Base-by-base conservation (phyloP, 371 early-diverging fungal species). In the Syncephalastrum monosporum region DNA sequence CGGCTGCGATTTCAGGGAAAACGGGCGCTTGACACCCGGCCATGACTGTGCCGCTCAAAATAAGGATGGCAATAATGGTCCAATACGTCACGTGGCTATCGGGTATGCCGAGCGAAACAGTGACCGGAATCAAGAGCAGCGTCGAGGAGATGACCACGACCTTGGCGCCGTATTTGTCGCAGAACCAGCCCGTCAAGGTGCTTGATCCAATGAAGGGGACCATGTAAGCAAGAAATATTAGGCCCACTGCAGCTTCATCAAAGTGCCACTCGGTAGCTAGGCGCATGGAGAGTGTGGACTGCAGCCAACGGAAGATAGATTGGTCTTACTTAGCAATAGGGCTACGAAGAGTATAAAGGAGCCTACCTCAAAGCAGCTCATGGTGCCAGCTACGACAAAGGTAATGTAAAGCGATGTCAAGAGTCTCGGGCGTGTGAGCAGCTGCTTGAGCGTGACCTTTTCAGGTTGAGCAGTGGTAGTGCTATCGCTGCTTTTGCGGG, bases 231-330 rank as follows among this genome's bases (percentile, higher is more conserved):
- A 82, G 61, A 38, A 85, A 71, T 33, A 83, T 81, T 4, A 85
- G 56, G 56, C 85, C 82, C 57, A 80, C 74, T 7, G 72, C 72
- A 8, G 82, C 75, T 56, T 82, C 79, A 49, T 79, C 70, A 69
- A 82, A 73, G 2, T 53, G 33, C 71, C 81, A 85, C 53, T 82
- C 82, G 13, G 73, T 70, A 2, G 77, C 77, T 14, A 85, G 64
- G 24, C 79, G 74, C 71, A 79, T 75, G 0, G 85, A 74, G n/a
- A 85, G 43, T 1, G 82, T 82, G 3, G 85, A 81, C 74, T 84
- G 71, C n/a, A 66, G 4, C 27, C 15, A 54, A 15, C 19, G 27
- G 4, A 50, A 47, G 17, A 38, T 44, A 47, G 17, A 38, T 44
- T 27, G 1, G 16, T 29, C 19, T 52, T 13, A 38, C 13, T 38